Conservation (phyloP, 805 yeast genomes). For the Wilhelminamyces savonicus region DNA sequence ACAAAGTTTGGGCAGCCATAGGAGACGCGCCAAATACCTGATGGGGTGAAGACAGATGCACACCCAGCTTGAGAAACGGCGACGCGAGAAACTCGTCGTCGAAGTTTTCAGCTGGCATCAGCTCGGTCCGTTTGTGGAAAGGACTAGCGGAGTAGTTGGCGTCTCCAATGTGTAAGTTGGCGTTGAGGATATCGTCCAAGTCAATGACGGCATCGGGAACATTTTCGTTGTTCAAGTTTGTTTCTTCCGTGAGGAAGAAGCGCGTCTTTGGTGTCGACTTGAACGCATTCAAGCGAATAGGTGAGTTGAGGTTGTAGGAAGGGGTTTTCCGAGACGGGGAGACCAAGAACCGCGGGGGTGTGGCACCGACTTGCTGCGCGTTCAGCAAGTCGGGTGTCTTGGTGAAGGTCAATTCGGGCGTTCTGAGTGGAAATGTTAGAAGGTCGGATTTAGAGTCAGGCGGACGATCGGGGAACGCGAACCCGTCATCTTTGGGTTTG, state of each 20-base stretch:
- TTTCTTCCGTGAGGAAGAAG: constrained; percentile 25
- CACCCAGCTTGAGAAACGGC: constrained; percentile 18
- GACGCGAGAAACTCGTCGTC: constrained; percentile 24
- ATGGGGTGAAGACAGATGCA: constrained; percentile 12
- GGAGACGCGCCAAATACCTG: constrained; percentile 3
- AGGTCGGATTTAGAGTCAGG: background rate
- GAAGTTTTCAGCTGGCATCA: constrained; percentile 12
- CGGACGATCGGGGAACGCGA: constrained; percentile 22
- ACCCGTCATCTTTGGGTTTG: constrained; percentile 11
- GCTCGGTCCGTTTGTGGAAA: constrained; percentile 13
- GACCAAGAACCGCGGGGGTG: too few relatives aligned
- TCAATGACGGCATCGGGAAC: constrained; percentile 54
- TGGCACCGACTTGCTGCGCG: too few relatives aligned
- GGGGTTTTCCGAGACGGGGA: background rate
- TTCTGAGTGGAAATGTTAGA: background rate
- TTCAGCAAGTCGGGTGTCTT: too few relatives aligned
- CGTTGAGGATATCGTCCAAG: constrained; percentile 44
- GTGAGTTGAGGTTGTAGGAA: constrained; percentile 22
- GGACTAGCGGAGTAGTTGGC: constrained; percentile 3
- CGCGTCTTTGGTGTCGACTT: constrained; percentile 16
- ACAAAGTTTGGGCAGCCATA: constrained; percentile 13
- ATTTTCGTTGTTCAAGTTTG: constrained; percentile 18
- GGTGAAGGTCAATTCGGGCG: too few relatives aligned
- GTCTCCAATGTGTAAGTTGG: constrained; percentile 22
- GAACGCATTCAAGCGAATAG: constrained; percentile 21